Percentiles rank a stretch among this genome's conserved stretches.
Evolutionary conservation across 805 yeast species (phyloP).

Genomic region (Kodamaea neixiangensis): DNA sequence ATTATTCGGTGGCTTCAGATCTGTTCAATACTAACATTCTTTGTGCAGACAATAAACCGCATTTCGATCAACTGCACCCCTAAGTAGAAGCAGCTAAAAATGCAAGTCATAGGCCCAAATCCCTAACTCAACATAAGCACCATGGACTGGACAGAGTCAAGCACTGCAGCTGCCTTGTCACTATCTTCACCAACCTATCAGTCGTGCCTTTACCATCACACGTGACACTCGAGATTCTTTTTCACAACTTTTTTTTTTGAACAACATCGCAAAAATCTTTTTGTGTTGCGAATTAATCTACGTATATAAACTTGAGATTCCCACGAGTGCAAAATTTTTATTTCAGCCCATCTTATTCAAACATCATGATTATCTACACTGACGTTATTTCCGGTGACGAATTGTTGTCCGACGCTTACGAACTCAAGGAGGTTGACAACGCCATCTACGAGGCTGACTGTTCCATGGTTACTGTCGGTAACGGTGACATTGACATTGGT

Average conservation of each 20-base stretch:
- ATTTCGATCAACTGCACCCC: background rate
- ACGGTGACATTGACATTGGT: slow-evolving; percentile 96
- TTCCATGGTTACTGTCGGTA: slow-evolving; percentile 83
- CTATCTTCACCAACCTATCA: background rate
- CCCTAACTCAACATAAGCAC: background rate
- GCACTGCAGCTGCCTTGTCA: background rate
- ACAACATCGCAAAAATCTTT: slow-evolving; percentile 7
- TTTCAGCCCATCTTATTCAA: slow-evolving; percentile 7
- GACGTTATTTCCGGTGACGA: slow-evolving; percentile 95
- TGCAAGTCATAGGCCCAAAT: too few species aligned
- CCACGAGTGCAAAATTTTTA: slow-evolving; percentile 9
- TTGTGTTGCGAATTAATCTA: background rate
- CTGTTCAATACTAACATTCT: background rate
- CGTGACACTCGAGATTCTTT: background rate
- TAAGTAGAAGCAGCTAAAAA: too few species aligned
- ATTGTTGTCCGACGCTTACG: slow-evolving; percentile 96
- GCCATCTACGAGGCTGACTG: slow-evolving; percentile 98
- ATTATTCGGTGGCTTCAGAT: background rate
- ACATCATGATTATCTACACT: slow-evolving; percentile 43
- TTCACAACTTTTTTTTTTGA: slow-evolving; percentile 5
- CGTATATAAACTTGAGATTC: slow-evolving; percentile 2
- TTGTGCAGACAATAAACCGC: background rate
- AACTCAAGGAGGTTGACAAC: slow-evolving; percentile 79
- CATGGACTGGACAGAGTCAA: background rate
- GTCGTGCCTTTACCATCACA: background rate